A percentile compares a stretch with the other conserved stretches of the same genome.
Evolutionary conservation across 2,329 filamentous ascomycete genomes (phyloP).

Genomic region (Colletotrichum cereale): DNA sequence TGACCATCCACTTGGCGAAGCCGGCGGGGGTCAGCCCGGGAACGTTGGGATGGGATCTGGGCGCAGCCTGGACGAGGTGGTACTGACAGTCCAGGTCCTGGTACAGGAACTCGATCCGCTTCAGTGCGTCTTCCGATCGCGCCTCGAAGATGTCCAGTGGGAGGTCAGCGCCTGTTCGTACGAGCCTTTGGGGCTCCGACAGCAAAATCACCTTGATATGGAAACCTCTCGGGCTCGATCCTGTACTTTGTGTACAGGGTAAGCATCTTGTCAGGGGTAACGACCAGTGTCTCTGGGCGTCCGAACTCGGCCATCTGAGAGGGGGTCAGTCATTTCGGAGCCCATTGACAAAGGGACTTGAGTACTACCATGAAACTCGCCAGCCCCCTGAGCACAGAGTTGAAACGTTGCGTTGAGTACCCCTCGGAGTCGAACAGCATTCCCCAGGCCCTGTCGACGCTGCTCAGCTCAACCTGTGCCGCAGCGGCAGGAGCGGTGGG

Average conservation of each 20-base stretch:
- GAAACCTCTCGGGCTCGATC: slow-evolving; percentile 74
- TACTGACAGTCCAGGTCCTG: slow-evolving; percentile 68
- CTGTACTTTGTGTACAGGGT: slow-evolving; percentile 78
- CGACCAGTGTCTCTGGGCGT: slow-evolving; percentile 63
- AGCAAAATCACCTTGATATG: slow-evolving; percentile 70
- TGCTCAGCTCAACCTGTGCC: slow-evolving; percentile 59
- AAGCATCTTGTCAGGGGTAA: slow-evolving; percentile 81
- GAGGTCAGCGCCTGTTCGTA: background rate
- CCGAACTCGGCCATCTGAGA: slow-evolving; percentile 49
- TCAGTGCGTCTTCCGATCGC: slow-evolving; percentile 54
- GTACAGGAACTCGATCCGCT: slow-evolving; percentile 71
- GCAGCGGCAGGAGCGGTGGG: background rate
- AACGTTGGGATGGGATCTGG: slow-evolving; percentile 66
- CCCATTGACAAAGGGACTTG: background rate
- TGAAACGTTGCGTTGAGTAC: slow-evolving; percentile 75
- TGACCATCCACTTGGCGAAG: slow-evolving; percentile 78
- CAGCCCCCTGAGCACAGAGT: slow-evolving; percentile 79
- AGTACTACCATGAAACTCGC: slow-evolving; percentile 77
- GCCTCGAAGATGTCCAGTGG: slow-evolving; percentile 64
- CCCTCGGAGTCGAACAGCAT: slow-evolving; percentile 77
- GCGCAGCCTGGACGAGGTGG: slow-evolving; percentile 70
- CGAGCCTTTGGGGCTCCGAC: background rate
- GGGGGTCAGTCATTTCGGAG: background rate
- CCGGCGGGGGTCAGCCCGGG: slow-evolving; percentile 76
- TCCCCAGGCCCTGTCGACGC: slow-evolving; percentile 82